Percentiles rank a stretch among this genome's conserved stretches.
phyloP scores from a whole-genome alignment of 495 filamentous ascomycete species.

The Aspergillus funiculosus region DNA sequence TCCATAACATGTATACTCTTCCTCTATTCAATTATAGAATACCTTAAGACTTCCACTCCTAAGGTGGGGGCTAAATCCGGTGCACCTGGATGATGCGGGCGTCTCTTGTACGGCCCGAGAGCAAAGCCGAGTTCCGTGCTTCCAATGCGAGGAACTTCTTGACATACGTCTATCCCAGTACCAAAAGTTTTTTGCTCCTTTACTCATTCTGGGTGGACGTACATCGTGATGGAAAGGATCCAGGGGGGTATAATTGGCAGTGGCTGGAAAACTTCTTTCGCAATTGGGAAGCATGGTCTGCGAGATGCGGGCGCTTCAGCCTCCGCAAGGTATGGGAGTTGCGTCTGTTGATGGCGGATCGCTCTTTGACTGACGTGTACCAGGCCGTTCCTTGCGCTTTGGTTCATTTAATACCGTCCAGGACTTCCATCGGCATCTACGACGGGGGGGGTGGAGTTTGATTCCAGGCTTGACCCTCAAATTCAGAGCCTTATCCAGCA shows the following conservation, averaged over 20 bases:
- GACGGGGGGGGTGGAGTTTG: slow-evolving; percentile 32
- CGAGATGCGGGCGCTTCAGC: slow-evolving; percentile 37
- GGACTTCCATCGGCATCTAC: slow-evolving; percentile 42
- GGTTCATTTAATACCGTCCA: slow-evolving; percentile 39
- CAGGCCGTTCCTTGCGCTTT: slow-evolving; percentile 25
- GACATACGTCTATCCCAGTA: slow-evolving; percentile 48
- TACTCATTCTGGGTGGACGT: slow-evolving; percentile 32
- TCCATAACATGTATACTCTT: too few relatives aligned
- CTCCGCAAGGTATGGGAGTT: slow-evolving; percentile 30
- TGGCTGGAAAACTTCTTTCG: slow-evolving; percentile 36
- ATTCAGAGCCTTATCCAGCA: slow-evolving; percentile 35
- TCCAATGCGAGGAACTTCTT: too few relatives aligned
- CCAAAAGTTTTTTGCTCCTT: slow-evolving; percentile 48
- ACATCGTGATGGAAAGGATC: slow-evolving; percentile 50
- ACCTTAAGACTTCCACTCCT: too few relatives aligned
- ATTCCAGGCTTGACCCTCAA: slow-evolving; percentile 27
- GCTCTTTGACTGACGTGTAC: slow-evolving; percentile 37
- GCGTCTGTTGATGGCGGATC: slow-evolving; percentile 37
- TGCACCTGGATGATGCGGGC: too few relatives aligned
- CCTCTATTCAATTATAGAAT: too few relatives aligned
- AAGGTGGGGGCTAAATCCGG: too few relatives aligned
- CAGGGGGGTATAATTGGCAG: slow-evolving; percentile 36
- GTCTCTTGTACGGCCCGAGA: too few relatives aligned
- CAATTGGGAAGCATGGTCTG: slow-evolving; percentile 38
- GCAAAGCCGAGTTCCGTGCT: too few relatives aligned